A percentile compares a stretch with the other conserved stretches of the same genome.
phyloP scores from a whole-genome alignment of 2,329 filamentous ascomycete genomes.

The Alternaria arbusti region DNA sequence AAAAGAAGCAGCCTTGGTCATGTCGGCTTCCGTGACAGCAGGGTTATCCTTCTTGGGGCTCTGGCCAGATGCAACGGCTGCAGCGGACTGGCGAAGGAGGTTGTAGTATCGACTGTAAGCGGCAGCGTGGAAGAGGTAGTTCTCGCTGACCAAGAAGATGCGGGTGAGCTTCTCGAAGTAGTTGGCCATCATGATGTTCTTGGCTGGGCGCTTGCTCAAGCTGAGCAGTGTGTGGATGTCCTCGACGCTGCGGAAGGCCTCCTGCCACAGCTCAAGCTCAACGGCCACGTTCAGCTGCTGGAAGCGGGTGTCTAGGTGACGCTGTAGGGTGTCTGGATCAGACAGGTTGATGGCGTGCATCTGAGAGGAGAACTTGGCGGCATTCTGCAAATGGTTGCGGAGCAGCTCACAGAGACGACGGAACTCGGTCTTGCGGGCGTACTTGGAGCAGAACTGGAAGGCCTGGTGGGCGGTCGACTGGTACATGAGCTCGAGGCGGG shows the following conservation, averaged over 20 bases:
- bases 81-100: slow-evolving; percentile 87
- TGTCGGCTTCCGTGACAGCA: slow-evolving; percentile 83
- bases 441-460: slow-evolving; percentile 98
- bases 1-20: slow-evolving; percentile 93
- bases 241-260: slow-evolving; percentile 98
- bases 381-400: slow-evolving; percentile 97
- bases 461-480: slow-evolving; percentile 97
- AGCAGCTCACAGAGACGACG: slow-evolving; percentile 96
- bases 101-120: slow-evolving; percentile 98
- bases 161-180: slow-evolving; percentile 99
- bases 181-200: slow-evolving; percentile 99
- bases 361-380: slow-evolving; percentile 97
- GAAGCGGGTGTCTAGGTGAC: slow-evolving; percentile 96
- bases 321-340: slow-evolving; percentile 95
- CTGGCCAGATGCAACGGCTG: slow-evolving; percentile 81
- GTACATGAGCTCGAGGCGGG: slow-evolving; percentile 95
- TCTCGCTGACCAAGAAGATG: slow-evolving; percentile 98
- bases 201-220: slow-evolving; percentile 95
- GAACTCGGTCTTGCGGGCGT: slow-evolving; percentile 98
- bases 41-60: slow-evolving; percentile 95
- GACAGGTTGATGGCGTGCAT: slow-evolving; percentile 99
- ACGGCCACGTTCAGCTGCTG: slow-evolving; percentile 98
- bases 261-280: slow-evolving; percentile 97
- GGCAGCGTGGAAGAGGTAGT: slow-evolving; percentile 98
- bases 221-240: slow-evolving; percentile 97